Evolutionary conservation across 305 asterid species (phyloP), one percentile per base, ranked within the genome.

Genomic region (Galium porrigens): DNA sequence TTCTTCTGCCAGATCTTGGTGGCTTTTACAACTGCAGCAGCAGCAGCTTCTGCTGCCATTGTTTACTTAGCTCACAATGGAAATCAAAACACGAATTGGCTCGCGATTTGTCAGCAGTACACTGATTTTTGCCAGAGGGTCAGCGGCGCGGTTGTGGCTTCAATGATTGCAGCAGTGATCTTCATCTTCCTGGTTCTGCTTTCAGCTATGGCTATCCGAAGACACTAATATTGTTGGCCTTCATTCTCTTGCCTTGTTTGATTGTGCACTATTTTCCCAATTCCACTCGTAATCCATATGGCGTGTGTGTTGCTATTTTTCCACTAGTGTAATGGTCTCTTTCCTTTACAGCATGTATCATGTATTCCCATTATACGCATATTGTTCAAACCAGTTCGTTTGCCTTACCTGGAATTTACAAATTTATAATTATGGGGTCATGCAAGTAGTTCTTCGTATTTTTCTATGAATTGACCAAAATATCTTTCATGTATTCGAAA

Each of bases 81-180:
- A 53, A 88, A 88, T 36, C 49, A 81, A 7, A 80, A 76, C 70
- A 73, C 87, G 11, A 86, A 88, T 61, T 86, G 95, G 94, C 66
- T 74, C 1, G 85, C 91, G 12, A 84, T 88, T 48, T 88, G 95
- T 72, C 85, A 80, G 62, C 91, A 81, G 79, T 88, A 78, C 72
- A 73, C 1, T 53, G 83, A 82, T 77, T 88, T 88, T 72, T 84
- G 95, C 81, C 87, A 84, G 77, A 74, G 76, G 1, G 85, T 76
- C 14, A 88, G 96, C 61, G 85, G 90, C 44, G 91, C 91, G 0
- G 95, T 89, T 72, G 89, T 86, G 77, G 95, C 89, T 29, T 86
- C 95, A 1, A 80, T 89, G 72, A 72, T 89, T 17, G 86, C 95
- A 0, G 82, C 89, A 5, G 68, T 62, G 58, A 18, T 85, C 70